These are phyloP conservation scores for Oryza rufipogon DNA, from an alignment of 176 grass and related monocot species.

Conservation along the genomic window DNA sequence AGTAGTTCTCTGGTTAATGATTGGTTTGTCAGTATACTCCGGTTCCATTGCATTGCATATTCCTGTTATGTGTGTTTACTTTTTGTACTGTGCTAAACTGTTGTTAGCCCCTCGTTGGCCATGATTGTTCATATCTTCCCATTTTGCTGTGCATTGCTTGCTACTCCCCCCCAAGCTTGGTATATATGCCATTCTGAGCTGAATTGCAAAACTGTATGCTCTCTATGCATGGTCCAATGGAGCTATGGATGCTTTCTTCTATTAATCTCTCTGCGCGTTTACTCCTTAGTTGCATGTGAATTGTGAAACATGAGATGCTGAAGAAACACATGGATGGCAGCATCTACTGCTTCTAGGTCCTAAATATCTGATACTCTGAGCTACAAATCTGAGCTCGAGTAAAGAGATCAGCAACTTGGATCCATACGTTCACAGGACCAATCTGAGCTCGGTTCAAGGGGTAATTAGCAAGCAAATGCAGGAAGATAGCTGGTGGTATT, in stretches of 20 bases:
- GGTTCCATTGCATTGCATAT: slow-evolving; percentile 41
- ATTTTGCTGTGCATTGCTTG: slow-evolving; percentile 45
- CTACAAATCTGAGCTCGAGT: background rate
- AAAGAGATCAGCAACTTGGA: background rate
- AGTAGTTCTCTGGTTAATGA: slow-evolving; percentile 56
- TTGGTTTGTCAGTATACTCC: slow-evolving; percentile 44
- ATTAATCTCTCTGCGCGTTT: background rate
- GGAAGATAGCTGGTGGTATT: background rate
- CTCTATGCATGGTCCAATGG: background rate
- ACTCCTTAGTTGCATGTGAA: background rate
- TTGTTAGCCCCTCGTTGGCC: slow-evolving; percentile 41
- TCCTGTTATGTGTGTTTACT: slow-evolving; percentile 50
- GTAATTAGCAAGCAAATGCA: background rate
- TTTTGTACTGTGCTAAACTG: slow-evolving; percentile 52
- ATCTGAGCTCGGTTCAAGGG: background rate
- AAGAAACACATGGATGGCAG: background rate
- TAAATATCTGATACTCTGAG: background rate
- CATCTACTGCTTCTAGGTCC: background rate
- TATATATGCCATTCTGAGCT: slow-evolving; percentile 18
- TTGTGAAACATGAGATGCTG: background rate
- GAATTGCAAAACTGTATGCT: background rate
- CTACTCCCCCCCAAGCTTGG: slow-evolving; percentile 22
- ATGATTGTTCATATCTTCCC: slow-evolving; percentile 54
- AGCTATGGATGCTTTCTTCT: background rate
- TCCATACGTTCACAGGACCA: background rate